These are phyloP conservation scores for Sonneratia alba DNA, from an alignment of 345 rosid genomes.

Conservation along the genomic window DNA sequence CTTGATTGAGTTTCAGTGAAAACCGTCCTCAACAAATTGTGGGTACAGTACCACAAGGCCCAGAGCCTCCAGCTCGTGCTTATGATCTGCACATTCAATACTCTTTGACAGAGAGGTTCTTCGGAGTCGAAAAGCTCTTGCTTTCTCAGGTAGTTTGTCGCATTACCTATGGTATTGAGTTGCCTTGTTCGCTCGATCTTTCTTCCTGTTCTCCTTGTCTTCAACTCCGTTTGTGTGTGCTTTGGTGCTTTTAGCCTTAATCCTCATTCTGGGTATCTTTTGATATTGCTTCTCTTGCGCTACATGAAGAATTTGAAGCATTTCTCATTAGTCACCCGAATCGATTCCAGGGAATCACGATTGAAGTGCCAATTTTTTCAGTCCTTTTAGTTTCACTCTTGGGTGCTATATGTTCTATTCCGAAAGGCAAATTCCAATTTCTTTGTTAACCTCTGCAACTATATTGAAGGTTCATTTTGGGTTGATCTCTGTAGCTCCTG, in stretches of 20 bases:
- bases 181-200: background rate
- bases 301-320: background rate
- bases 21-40: no score
- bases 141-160: background rate
- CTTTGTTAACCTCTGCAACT: background rate
- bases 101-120: background rate
- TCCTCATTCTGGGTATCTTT: constrained; percentile 1
- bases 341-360: no score
- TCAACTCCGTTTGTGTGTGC: background rate
- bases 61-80: background rate
- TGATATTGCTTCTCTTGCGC: background rate
- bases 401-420: background rate
- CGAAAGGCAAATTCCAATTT: background rate
- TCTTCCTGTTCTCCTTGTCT: background rate
- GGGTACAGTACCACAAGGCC: background rate
- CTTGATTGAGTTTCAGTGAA: background rate
- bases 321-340: background rate
- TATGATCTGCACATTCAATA: background rate
- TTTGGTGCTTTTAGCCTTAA: background rate
- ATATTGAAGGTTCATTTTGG: background rate
- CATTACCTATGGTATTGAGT: background rate
- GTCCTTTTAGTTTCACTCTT: background rate
- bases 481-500: background rate
- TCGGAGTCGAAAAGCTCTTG: background rate
- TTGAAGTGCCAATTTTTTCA: no score